These are phyloP conservation scores for Sporothrix pallida DNA, from an alignment of 2,329 filamentous ascomycete species.

Conservation along the genomic window DNA sequence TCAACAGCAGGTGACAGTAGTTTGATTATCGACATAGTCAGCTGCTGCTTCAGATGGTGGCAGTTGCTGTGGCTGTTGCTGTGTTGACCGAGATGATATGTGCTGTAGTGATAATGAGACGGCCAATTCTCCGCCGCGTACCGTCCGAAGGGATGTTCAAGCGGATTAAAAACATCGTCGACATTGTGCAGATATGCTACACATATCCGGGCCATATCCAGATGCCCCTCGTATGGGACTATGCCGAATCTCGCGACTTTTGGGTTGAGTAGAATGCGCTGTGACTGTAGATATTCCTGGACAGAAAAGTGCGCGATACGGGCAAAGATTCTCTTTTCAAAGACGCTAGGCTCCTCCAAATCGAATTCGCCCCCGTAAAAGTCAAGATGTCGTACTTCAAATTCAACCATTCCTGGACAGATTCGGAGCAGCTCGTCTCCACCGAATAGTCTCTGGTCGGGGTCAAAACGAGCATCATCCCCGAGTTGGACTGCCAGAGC, in stretches of 20 bases:
- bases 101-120: too few relatives aligned
- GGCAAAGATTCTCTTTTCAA: too few relatives aligned
- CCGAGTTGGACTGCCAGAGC: background rate
- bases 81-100: too few relatives aligned
- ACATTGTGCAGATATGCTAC: background rate
- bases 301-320: constrained; percentile 8
- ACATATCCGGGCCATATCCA: background rate
- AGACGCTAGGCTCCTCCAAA: too few relatives aligned
- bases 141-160: background rate
- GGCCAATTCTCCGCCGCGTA: background rate
- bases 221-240: background rate
- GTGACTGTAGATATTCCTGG: background rate
- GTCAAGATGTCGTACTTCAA: too few relatives aligned
- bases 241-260: background rate
- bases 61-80: too few relatives aligned
- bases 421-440: background rate
- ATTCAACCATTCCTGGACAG: background rate
- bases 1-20: too few relatives aligned
- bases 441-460: background rate
- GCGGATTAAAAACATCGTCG: background rate
- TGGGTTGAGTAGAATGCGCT: background rate
- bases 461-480: background rate
- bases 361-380: too few relatives aligned
- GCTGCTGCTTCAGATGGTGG: too few relatives aligned
- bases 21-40: too few relatives aligned